These are phyloP conservation scores for Lobosporangium transversale DNA, from an alignment of 192 early-diverging fungal species.

Conservation along the genomic window DNA sequence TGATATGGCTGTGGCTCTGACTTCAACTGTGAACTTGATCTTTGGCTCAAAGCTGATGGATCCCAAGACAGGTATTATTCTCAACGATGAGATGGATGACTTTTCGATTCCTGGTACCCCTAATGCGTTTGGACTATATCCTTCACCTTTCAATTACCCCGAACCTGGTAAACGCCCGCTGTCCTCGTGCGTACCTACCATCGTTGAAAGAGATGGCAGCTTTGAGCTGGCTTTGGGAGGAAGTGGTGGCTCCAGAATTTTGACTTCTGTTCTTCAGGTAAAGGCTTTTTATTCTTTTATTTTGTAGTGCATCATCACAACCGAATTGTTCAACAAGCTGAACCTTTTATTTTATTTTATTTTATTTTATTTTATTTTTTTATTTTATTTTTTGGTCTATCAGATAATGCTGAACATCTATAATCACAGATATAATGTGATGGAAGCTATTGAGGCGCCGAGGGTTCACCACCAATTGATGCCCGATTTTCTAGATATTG, in stretches of 20 bases:
- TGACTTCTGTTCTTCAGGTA: slow-evolving; percentile 73
- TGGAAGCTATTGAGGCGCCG: slow-evolving; percentile 75
- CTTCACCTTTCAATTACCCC: slow-evolving; percentile 87
- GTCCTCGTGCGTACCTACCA: slow-evolving; percentile 71
- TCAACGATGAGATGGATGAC: slow-evolving; percentile 98
- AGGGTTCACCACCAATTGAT: slow-evolving; percentile 93
- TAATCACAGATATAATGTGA: slow-evolving; percentile 74
- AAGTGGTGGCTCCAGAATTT: slow-evolving; percentile 89
- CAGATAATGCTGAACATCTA: slow-evolving; percentile 81
- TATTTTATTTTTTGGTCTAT: not conserved
- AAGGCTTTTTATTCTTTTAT: not conserved
- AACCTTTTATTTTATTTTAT: not conserved
- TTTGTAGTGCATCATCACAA: too few relatives aligned
- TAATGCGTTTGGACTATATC: slow-evolving; percentile 82
- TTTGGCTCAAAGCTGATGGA: slow-evolving; percentile 93
- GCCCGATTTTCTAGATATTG: slow-evolving; percentile 66
- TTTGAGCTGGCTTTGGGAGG: slow-evolving; percentile 84
- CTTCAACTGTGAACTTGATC: slow-evolving; percentile 89
- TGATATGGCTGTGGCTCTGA: slow-evolving; percentile 83
- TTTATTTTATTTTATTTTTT: not conserved
- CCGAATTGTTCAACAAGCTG: not conserved
- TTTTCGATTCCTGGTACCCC: slow-evolving; percentile 82
- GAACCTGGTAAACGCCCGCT: slow-evolving; percentile 87
- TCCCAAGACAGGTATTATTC: slow-evolving; percentile 83
- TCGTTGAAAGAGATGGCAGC: slow-evolving; percentile 71